Percentiles rank a stretch among this genome's conserved stretches.
Conservation (phyloP, 2,329 filamentous ascomycete genomes). For the Penicillium vulpinum region DNA sequence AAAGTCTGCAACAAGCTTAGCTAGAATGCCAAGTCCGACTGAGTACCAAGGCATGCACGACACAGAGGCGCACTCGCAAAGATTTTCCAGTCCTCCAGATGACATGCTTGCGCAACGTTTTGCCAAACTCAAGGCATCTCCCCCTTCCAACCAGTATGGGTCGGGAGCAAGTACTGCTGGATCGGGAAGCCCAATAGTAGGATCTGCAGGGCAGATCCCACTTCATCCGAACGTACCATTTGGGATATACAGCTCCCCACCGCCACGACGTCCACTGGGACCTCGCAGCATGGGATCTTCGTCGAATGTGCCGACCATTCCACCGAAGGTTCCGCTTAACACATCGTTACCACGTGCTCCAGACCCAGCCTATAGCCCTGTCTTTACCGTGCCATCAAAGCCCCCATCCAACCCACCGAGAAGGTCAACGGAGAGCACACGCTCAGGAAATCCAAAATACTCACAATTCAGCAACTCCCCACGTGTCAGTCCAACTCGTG, state of each 20-base stretch:
- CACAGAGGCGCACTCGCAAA: constrained; percentile 23
- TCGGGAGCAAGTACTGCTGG: not conserved
- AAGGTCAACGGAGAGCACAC: constrained; percentile 44
- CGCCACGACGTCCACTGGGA: constrained; percentile 38
- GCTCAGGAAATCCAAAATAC: constrained; percentile 40
- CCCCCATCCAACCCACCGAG: constrained; percentile 41
- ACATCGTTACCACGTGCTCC: constrained; percentile 49
- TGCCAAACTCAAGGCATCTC: constrained; percentile 38
- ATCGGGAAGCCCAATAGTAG: constrained; percentile 5
- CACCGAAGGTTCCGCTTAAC: constrained; percentile 46
- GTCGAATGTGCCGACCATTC: constrained; percentile 36
- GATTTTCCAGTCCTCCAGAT: constrained; percentile 29
- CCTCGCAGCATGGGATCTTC: constrained; percentile 46
- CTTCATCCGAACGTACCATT: constrained; percentile 13
- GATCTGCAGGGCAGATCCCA: constrained; percentile 18
- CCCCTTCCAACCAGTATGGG: constrained; percentile 1
- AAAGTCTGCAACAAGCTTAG: constrained; percentile 18
- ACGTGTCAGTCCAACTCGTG: constrained; percentile 36
- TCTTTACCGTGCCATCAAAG: constrained; percentile 43
- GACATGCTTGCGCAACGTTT: constrained; percentile 47
- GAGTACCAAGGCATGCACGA: constrained; percentile 35
- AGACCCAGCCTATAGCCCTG: constrained; percentile 51
- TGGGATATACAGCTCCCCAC: constrained; percentile 18
- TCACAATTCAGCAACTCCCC: constrained; percentile 36
- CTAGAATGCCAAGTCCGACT: constrained; percentile 45